phyloP scores from a whole-genome alignment of 2,329 filamentous ascomycete species.

The Cadophora sp. region DNA sequence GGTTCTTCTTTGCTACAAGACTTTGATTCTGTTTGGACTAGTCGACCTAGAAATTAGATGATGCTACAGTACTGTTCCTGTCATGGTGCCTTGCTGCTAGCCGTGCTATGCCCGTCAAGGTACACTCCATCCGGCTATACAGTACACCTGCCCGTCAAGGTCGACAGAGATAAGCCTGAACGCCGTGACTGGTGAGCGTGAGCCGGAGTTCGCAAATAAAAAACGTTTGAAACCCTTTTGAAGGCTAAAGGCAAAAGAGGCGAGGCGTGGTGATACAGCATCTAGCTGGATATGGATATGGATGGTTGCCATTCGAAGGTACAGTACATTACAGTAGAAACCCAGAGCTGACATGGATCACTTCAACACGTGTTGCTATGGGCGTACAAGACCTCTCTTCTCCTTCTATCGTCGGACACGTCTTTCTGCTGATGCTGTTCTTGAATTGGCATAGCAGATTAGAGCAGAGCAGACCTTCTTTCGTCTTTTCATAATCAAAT shows the following conservation, averaged over 20 bases:
- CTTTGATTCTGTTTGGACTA: neutral
- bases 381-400: constrained; percentile 6
- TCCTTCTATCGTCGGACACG: neutral
- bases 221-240: neutral
- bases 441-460: neutral
- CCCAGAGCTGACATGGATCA: neutral
- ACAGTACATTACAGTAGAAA: neutral
- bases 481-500: constrained; percentile 18
- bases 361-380: constrained; percentile 10
- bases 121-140: neutral
- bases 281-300: neutral
- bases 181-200: constrained; percentile 11
- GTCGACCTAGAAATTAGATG: neutral
- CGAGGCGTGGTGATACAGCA: neutral
- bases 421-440: neutral
- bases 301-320: neutral
- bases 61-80: neutral
- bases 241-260: neutral
- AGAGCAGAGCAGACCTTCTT: constrained; percentile 3
- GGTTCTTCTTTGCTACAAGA: neutral
- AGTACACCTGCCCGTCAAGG: no score
- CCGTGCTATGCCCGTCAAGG: constrained; percentile 2
- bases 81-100: neutral
- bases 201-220: neutral
- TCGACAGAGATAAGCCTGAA: constrained; percentile 13